Evolutionary conservation across 768 basidiomycete species (phyloP).

Genomic region (Serendipita sp.): DNA sequence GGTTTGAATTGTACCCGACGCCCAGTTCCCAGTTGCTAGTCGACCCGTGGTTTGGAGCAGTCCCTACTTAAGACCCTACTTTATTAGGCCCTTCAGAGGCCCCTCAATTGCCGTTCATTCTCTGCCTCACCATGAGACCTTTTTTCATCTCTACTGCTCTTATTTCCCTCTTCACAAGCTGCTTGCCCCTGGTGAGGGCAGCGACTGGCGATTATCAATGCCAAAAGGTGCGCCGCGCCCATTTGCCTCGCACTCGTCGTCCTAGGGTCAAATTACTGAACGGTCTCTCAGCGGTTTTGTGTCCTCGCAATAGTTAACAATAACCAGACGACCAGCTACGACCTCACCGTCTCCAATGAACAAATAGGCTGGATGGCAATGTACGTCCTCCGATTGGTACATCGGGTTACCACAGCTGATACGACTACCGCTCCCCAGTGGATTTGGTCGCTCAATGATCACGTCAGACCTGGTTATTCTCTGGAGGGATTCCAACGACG

Average conservation of each 20-base stretch:
- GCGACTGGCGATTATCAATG: background rate
- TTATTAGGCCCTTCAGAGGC: too few species aligned
- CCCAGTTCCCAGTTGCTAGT: too few species aligned
- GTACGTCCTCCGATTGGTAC: background rate
- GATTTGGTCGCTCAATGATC: background rate
- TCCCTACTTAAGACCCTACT: too few species aligned
- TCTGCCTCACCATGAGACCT: background rate
- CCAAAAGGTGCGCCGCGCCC: background rate
- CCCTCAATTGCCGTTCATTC: background rate
- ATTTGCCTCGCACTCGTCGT: background rate
- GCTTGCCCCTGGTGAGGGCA: background rate
- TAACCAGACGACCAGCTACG: background rate
- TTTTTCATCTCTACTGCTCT: background rate
- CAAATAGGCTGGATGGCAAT: slow-evolving; percentile 2
- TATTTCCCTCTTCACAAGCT: background rate
- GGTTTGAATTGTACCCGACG: too few species aligned
- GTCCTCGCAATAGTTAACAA: background rate
- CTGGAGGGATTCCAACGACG: slow-evolving; percentile 48
- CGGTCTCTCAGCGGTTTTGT: background rate
- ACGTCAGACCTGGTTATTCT: slow-evolving; percentile 43
- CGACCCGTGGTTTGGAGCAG: too few species aligned
- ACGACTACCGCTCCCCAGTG: background rate
- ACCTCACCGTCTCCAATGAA: background rate
- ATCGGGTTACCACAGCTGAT: background rate
- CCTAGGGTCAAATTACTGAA: background rate